Base-by-base conservation (phyloP, 345 rosid species). In the Pugionium dolabratum region DNA sequence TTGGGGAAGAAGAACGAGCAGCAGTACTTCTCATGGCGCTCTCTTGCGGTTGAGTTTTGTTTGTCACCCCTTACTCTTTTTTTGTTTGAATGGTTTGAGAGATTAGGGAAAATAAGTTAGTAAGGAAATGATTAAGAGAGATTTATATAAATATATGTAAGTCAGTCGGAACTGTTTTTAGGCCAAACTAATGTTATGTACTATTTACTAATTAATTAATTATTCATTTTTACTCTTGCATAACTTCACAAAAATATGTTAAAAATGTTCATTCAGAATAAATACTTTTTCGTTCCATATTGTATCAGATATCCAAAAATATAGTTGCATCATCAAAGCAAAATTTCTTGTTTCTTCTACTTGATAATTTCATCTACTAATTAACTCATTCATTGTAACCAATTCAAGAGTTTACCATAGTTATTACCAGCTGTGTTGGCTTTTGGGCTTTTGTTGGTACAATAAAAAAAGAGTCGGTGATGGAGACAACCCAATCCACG, bases 21-120 rank as follows among this genome's bases (percentile, higher is more conserved):
- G 99, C 99, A 1, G 86, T 85, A 25, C 79, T 94, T 45, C 78
- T 94, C 47, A 90, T 94, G 97, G 82, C 99, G 39, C 77, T 94
- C 1, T 90, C 99, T 11, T 88, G 78, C 78, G 95, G 92, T 18
- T 81, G 81, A 33, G 92, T 80, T 59, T 81, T 78, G 9, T 30
- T 36, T 59, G 4, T 3, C 1, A 37, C 7, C 5, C 40, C 6
- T 35, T 1, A 9, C 53, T 43, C 32, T 7, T 31, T 49, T 54
- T 54, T 62, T 64, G 33, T 49, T 52, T 4, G 41, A 51, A 7
- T 44, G 49, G 46, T 46, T 58, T 25, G 28, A 28, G 54, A 46
- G 52, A 64, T 56, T 71, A 71, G 70, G 65, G 54, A 27, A 47
- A 71, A 71, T 64, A 71, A 71, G 53, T 71, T 63, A 48, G 51